Base-by-base conservation (phyloP, 1,284 basidiomycete genomes). In the Apiotrichum montevideense region DNA sequence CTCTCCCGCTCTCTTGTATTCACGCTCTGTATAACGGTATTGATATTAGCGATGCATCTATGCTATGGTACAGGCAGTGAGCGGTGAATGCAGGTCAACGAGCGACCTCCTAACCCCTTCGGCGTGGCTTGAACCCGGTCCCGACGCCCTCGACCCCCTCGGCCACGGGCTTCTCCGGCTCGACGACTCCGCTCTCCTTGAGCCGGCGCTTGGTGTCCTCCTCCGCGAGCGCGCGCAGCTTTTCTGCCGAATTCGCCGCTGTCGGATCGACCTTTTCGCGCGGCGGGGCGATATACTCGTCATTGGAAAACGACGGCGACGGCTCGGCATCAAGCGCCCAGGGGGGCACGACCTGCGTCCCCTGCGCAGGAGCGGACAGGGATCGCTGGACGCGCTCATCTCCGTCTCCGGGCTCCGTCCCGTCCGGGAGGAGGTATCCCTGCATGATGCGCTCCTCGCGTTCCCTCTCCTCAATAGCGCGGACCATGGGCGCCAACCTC, bases 171-270 rank as follows among this genome's bases (percentile, higher is more conserved):
- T 34, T 48, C 41, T 29, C 11, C n/a, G 46, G 43, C 39, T 53
- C 52, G 35, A 52, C 51, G 8, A 61, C 63, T 9, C 66, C 63
- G 45, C 62, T 63, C 63, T 73, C 59, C 39, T 52, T 46, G 53
- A 75, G 64, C n/a, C 72, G 59, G 35, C 70, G 52, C 52, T 65
- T 67, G 29, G 71, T 73, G 59, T 73, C 73, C 52, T 74, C 51
- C 64, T 71, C 68, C 2, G 73, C 65, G 7, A 75, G 58, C 40
- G 46, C 61, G 33, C 73, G 59, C 37, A 75, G 62, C 32, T 70
- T 68, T 8, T 68, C 67, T 2, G 66, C 47, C 15, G 60, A 56
- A 46, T 66, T 44, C 13, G 50, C 52, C 4, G 35, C 14, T 10
- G 45, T 15, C 7, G 72, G 67, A 54, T 75, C 68, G 41, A 72